Conservation (phyloP, 441 rosid genomes). For the Erysimum pusillum region DNA sequence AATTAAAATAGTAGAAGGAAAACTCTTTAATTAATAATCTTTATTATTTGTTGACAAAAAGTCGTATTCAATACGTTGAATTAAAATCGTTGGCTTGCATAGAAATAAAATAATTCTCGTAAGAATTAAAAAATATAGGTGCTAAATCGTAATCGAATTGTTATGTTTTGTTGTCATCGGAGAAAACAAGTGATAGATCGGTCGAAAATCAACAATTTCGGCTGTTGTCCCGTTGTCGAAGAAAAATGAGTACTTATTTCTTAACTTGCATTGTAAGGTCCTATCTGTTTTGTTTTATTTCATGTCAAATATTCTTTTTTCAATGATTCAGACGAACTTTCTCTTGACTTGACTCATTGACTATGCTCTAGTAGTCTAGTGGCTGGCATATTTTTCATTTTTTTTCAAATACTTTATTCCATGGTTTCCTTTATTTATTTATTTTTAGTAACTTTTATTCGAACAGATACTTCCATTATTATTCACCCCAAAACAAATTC, state of each 20-base stretch:
- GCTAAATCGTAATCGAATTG: conserved; percentile 25
- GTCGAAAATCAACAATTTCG: conserved; percentile 36
- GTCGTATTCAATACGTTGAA: neutral
- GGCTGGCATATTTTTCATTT: neutral
- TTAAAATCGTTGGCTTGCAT: neutral
- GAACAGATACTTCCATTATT: too few species aligned
- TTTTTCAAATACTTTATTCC: neutral
- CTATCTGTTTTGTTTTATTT: neutral
- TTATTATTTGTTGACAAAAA: neutral
- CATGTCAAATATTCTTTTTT: neutral
- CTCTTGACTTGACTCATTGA: conserved; percentile 27
- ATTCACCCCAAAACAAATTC: too few species aligned
- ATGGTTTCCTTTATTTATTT: neutral
- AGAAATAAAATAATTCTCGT: neutral
- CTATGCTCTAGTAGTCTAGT: neutral
- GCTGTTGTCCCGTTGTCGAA: conserved; percentile 25
- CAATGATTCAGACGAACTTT: neutral
- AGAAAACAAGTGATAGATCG: conserved; percentile 16
- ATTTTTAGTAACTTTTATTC: too few species aligned
- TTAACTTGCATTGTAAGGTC: conserved; percentile 9
- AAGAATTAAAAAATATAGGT: neutral
- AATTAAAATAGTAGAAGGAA: neutral
- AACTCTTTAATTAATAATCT: neutral
- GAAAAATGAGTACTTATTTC: conserved; percentile 7
- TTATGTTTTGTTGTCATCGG: conserved; percentile 23